phyloP scores from a whole-genome alignment of 2,329 filamentous ascomycete species.

The Talaromyces sp. region DNA sequence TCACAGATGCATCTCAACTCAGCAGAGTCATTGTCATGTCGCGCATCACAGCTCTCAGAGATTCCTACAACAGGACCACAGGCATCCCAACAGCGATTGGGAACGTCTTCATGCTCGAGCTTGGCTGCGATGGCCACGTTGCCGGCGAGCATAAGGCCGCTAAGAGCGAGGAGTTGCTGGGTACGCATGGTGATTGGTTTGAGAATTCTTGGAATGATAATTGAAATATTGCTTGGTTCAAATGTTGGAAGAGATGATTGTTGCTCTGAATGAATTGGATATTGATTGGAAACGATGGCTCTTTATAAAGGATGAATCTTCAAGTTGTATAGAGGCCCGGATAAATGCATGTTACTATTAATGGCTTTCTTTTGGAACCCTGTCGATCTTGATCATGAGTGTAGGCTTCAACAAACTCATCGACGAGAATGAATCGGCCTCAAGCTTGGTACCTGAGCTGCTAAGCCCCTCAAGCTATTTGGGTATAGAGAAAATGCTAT shows the following conservation, averaged over 20 bases:
- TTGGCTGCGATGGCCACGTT: conserved; percentile 27
- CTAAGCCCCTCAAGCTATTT: conserved; percentile 17
- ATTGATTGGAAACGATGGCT: conserved; percentile 2
- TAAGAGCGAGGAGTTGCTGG: conserved; percentile 26
- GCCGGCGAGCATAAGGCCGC: conserved; percentile 27
- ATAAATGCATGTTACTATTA: conserved; percentile 15
- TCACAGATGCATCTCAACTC: conserved; percentile 34
- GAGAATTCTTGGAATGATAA: neutral
- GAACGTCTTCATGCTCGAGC: conserved; percentile 33
- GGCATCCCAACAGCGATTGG: conserved; percentile 29
- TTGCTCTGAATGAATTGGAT: neutral
- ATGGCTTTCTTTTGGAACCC: conserved; percentile 5
- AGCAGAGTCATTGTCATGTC: conserved; percentile 26
- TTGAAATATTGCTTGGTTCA: neutral
- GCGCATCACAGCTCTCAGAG: conserved; percentile 28
- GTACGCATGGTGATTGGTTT: conserved; percentile 23
- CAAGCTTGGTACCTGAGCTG: neutral
- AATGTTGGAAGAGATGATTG: neutral
- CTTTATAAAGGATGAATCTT: conserved; percentile 6
- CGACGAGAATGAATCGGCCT: neutral
- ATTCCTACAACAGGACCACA: conserved; percentile 29
- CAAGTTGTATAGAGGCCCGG: conserved; percentile 9
- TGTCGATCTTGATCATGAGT: conserved; percentile 6
- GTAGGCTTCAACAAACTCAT: neutral
- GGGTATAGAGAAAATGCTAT: neutral